Evolutionary conservation across 441 rosid species (phyloP), one percentile per base, ranked within the genome.

Genomic region (Adansonia gregorii): DNA sequence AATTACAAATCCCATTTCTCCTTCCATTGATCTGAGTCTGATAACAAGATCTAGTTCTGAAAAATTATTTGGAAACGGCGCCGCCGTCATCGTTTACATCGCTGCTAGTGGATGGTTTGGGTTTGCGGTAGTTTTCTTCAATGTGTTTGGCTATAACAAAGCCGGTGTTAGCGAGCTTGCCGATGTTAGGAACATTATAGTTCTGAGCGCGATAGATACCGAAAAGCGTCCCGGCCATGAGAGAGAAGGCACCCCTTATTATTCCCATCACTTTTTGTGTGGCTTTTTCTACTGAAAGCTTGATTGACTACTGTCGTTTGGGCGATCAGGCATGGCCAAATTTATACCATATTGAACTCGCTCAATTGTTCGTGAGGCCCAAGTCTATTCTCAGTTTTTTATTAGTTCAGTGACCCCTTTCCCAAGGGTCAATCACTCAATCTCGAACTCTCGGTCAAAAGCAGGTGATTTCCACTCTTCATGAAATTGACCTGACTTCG

Each of bases 121-220:
- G 81, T 69, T 79, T 87, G 60, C 86, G 89, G 69, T 84, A 82
- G 43, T 78, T 78, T 79, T 83, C 83, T 67, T 89, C 91, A 8
- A 82, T 41, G 17, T 80, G 76, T 82, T 76, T 83, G 65, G 87
- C 88, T 79, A 41, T 78, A 65, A 72, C 46, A 65, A 73, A 41
- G 77, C 72, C 76, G 9, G 81, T 8, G 19, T 54, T 54, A 5
- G 78, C 78, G 76, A 86, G 69, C 41, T 81, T 82, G 46, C 75
- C 75, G 19, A 87, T n/a, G 83, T 87, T 82, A 1, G 87, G 88
- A 55, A 82, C 64, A 19, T 71, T 60, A 75, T 89, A 87, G 77
- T 82, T 87, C 81, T 86, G 92, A 43, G 89, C 87, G n/a, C 86
- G 65, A 76, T 84, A 85, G 72, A 84, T 52, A 41, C 91, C 91